Evolutionary conservation across 306 rosid genomes (phyloP).

Genomic region (Parietaria judaica): DNA sequence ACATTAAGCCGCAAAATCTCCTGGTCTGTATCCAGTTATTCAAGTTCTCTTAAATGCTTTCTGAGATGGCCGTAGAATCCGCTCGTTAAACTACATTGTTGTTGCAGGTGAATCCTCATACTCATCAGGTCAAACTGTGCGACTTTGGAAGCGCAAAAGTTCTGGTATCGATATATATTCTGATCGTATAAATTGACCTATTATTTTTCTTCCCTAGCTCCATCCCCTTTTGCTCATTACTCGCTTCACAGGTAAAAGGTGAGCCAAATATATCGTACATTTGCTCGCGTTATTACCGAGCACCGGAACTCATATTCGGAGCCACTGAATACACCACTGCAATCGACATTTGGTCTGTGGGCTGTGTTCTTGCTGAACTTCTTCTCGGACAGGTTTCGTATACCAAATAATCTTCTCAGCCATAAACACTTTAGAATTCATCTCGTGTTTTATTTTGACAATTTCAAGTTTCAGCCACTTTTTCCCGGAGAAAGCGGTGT

Average conservation of each 20-base stretch:
- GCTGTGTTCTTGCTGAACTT: conserved; percentile 60
- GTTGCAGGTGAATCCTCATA: conserved; percentile 60
- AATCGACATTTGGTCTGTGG: conserved; percentile 66
- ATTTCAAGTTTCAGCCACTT: conserved; percentile 44
- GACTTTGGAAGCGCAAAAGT: conserved; percentile 84
- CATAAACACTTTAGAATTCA: not conserved
- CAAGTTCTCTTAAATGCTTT: not conserved
- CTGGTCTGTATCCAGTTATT: conserved; percentile 33
- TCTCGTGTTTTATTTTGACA: conserved; percentile 5
- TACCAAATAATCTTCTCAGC: too few species aligned
- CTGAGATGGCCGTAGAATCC: not conserved
- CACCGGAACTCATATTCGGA: conserved; percentile 68
- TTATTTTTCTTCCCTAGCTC: not conserved
- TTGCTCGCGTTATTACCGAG: conserved; percentile 68
- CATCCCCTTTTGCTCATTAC: not conserved
- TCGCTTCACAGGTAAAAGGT: conserved; percentile 45
- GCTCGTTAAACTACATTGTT: conserved; percentile 10
- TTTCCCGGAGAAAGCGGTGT: conserved; percentile 68
- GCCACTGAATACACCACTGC: conserved; percentile 70
- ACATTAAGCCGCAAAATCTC: conserved; percentile 60
- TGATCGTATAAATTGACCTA: not conserved
- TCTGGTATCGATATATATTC: conserved; percentile 36
- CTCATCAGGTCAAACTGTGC: conserved; percentile 57
- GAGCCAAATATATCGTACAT: conserved; percentile 74
- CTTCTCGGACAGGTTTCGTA: conserved; percentile 56